Base-by-base conservation (phyloP, 768 basidiomycete species). In the Trametes maxima region DNA sequence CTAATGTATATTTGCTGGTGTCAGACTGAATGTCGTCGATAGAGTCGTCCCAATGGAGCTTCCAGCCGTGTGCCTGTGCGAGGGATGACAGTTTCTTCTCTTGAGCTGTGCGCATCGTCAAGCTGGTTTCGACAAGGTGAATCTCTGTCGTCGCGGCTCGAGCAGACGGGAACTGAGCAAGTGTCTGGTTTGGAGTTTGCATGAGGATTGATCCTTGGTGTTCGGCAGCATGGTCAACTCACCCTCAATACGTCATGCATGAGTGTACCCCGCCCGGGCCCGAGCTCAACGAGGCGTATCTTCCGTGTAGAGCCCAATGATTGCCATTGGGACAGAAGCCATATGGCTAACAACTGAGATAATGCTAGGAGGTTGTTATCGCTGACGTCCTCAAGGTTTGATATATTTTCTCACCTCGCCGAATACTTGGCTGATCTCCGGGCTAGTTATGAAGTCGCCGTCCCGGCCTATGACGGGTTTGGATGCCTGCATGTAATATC, bases 401-500 rank as follows among this genome's bases (percentile, higher is more conserved):
- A 24, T 24, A 59, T 37, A 11, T 42, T 45, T 16, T 73, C 84
- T 65, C 70, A 95, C 96, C 86, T 99, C 96, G 60, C 97, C 97
- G 72, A 98, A 98, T 0, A 92, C 85, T 72, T 98, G 95, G 67
- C 86, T 92, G 54, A 99, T 98, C 73, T 99, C 97, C 1, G 96
- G 97, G 67, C 91, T 94, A 12, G 97, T 99, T 21, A 91, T 89
- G 70, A 98, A 99, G 77, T 99, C 97, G 5, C 97, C 97, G 43
- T 81, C 79, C 0, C 84, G 64, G 13, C 97, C 97, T 68, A 99
- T 93, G 2, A 98, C 88, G 44, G 85, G 80, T 59, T 91, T 81
- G 14, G 79, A 68, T 0, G 83, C 75, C 39, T 86, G 89, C 79
- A 90, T 92, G 78, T 98, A 98, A 76, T 98, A 99, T 1, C 97